phyloP scores from a whole-genome alignment of 371 early-diverging fungal species.

The Mortierella sp. region DNA sequence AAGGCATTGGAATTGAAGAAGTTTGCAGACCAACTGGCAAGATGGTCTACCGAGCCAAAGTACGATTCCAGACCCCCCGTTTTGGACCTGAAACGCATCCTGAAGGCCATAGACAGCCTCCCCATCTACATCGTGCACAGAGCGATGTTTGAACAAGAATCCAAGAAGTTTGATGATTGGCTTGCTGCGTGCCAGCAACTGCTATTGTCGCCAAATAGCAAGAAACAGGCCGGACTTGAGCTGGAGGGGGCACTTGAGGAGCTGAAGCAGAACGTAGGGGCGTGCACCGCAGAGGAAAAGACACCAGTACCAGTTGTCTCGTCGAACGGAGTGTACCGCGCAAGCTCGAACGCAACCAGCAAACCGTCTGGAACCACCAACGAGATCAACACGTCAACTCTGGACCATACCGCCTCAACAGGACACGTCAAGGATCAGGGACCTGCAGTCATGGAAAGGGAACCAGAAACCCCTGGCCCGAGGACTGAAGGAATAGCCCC shows the following conservation, averaged over 20 bases:
- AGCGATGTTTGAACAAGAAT: slow-evolving; percentile 32
- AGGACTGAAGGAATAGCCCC: not conserved
- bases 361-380: not conserved
- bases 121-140: slow-evolving; percentile 27
- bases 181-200: slow-evolving; percentile 22
- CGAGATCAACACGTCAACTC: not conserved
- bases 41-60: slow-evolving; percentile 20
- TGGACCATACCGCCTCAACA: not conserved
- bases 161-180: slow-evolving; percentile 43
- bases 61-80: slow-evolving; percentile 34
- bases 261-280: slow-evolving; percentile 36
- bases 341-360: not conserved
- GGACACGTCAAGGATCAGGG: not conserved
- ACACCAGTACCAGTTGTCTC: not conserved
- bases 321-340: not conserved
- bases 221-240: slow-evolving; percentile 11
- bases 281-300: slow-evolving; percentile 36
- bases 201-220: slow-evolving; percentile 16
- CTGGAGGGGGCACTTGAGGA: slow-evolving; percentile 40
- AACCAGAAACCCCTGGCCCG: no score
- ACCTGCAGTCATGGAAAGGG: not conserved
- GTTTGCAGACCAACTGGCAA: slow-evolving; percentile 23
- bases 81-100: slow-evolving; percentile 36
- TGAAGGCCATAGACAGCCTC: slow-evolving; percentile 33
- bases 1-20: slow-evolving; percentile 45